phyloP scores from a whole-genome alignment of 2,329 filamentous ascomycete genomes.

The Fusarium newnesense region DNA sequence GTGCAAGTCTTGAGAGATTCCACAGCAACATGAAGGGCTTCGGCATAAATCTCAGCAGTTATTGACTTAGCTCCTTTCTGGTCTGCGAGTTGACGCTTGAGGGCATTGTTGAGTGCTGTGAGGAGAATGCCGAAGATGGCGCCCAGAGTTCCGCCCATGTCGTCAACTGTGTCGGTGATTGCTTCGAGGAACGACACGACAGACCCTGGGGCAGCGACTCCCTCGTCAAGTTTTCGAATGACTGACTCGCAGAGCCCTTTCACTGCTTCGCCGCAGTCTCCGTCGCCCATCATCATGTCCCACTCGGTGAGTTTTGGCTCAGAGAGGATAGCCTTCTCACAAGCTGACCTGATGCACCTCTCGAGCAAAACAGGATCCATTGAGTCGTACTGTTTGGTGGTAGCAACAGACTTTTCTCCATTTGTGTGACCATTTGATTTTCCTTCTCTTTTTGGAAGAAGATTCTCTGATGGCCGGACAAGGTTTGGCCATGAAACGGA shows the following conservation, averaged over 20 bases:
- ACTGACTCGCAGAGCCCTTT: rapidly evolving
- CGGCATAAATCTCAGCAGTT: not conserved
- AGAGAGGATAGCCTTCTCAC: not conserved
- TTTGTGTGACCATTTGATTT: not conserved
- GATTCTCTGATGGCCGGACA: not conserved
- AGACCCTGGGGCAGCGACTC: not conserved
- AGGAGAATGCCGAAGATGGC: not conserved
- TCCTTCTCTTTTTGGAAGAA: rapidly evolving
- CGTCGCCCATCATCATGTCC: not conserved
- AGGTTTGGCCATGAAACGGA: not conserved
- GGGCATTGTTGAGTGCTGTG: not conserved
- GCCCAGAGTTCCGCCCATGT: not conserved
- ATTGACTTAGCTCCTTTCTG: rapidly evolving
- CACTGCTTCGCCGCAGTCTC: not conserved
- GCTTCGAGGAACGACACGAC: not conserved
- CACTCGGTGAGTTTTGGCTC: not conserved
- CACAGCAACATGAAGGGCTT: rapidly evolving
- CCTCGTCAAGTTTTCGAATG: rapidly evolving
- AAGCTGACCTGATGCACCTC: not conserved
- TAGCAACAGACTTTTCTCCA: rapidly evolving
- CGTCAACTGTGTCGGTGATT: not conserved
- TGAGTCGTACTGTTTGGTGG: rapidly evolving
- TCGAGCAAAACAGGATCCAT: not conserved
- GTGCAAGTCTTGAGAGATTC: not conserved
- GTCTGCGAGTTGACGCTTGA: not conserved